A percentile compares a stretch with the other conserved stretches of the same genome.
These are phyloP conservation scores for Plasmodium berghei DNA, from an alignment of 169 alveolate genomes.

Conservation along the genomic window DNA sequence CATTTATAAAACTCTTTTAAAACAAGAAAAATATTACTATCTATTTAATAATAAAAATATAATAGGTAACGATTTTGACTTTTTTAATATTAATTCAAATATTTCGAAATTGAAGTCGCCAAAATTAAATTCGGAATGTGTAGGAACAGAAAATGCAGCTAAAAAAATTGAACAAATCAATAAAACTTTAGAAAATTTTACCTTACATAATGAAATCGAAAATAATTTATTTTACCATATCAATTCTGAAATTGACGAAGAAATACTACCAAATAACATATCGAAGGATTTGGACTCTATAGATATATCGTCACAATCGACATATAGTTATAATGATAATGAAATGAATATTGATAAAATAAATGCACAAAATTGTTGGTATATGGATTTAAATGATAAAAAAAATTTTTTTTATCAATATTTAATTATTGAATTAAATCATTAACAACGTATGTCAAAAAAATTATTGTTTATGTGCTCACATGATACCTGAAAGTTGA, in stretches of 20 bases:
- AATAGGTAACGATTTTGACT: constrained; percentile 11
- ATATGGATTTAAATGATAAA: constrained; percentile 1
- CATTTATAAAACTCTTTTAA: constrained; percentile 26
- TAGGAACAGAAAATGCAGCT: not conserved
- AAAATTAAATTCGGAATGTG: not conserved
- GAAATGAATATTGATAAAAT: constrained; percentile 40
- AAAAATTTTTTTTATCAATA: constrained; percentile 57
- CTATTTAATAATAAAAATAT: constrained; percentile 22
- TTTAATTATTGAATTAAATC: constrained; percentile 56
- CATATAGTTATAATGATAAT: constrained; percentile 24
- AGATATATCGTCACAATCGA: constrained; percentile 39
- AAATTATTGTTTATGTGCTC: not conserved
- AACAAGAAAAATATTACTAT: constrained; percentile 46
- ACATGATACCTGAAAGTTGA: not conserved
- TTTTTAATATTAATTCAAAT: constrained; percentile 34
- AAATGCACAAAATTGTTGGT: constrained; percentile 34
- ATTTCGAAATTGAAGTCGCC: constrained; percentile 8
- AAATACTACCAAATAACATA: not conserved
- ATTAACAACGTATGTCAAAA: not conserved
- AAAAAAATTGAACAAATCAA: not conserved
- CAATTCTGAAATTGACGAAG: not conserved
- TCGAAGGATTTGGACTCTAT: not conserved
- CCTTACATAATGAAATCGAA: not conserved
- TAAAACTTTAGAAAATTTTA: not conserved
- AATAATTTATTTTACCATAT: not conserved